Evolutionary conservation across 2,329 filamentous ascomycete genomes (phyloP).

Genomic region (Ophiostoma piceae): DNA sequence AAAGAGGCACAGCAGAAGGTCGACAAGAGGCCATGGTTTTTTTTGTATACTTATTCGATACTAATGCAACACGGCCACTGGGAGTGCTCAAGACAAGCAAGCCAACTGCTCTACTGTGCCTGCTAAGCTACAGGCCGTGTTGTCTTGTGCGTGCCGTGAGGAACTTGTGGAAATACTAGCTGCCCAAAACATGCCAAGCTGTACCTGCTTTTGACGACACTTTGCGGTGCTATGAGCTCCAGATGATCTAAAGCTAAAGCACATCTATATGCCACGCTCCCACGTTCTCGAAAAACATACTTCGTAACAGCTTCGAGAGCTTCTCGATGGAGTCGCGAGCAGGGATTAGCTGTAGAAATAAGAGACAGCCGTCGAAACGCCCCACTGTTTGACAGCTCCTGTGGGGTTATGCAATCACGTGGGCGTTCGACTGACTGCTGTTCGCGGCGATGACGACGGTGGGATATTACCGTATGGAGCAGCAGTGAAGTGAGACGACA

Average conservation of each 20-base stretch:
- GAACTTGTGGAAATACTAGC: too few relatives aligned
- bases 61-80: too few relatives aligned
- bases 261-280: background rate
- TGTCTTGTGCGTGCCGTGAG: too few relatives aligned
- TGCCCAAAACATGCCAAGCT: too few relatives aligned
- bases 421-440: background rate
- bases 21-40: too few relatives aligned
- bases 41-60: too few relatives aligned
- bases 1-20: too few relatives aligned
- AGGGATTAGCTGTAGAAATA: conserved; percentile 9
- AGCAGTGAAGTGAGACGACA: background rate
- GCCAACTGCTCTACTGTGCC: too few relatives aligned
- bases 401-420: conserved; percentile 2
- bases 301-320: background rate
- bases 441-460: conserved; percentile 8
- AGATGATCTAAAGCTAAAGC: too few relatives aligned
- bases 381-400: conserved; percentile 4
- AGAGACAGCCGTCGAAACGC: background rate
- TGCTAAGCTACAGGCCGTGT: too few relatives aligned
- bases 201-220: background rate
- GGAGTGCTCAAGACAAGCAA: too few relatives aligned
- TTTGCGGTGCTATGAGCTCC: background rate
- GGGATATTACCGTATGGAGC: background rate
- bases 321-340: background rate
- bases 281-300: background rate